Conservation (phyloP, 2,329 filamentous ascomycete genomes). For the Didymellaceae sp. region DNA sequence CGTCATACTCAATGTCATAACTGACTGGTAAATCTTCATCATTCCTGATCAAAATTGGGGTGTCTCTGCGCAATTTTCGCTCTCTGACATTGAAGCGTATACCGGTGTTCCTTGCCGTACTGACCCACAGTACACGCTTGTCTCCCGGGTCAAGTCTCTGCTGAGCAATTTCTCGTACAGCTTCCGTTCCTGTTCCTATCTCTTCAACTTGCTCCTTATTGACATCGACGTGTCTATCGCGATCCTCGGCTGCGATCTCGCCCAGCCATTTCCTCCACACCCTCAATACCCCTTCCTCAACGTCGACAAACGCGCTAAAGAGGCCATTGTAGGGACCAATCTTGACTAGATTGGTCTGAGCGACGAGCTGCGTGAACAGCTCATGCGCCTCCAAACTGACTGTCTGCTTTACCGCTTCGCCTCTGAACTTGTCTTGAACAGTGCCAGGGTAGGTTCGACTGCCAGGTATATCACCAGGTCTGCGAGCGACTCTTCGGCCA, state of each 20-base stretch:
- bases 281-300: slow-evolving; percentile 72
- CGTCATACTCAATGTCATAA: slow-evolving; percentile 75
- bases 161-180: slow-evolving; percentile 19
- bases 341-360: slow-evolving; percentile 71
- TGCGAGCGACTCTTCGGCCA: slow-evolving; percentile 43
- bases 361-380: slow-evolving; percentile 76
- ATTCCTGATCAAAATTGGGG: slow-evolving; percentile 62
- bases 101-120: slow-evolving; percentile 67
- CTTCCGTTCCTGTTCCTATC: slow-evolving; percentile 32
- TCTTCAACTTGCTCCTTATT: slow-evolving; percentile 31
- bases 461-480: slow-evolving; percentile 57
- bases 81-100: slow-evolving; percentile 70
- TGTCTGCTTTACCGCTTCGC: slow-evolving; percentile 62
- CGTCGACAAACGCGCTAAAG: slow-evolving; percentile 68
- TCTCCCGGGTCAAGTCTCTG: slow-evolving; percentile 22
- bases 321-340: slow-evolving; percentile 66
- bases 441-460: slow-evolving; percentile 49
- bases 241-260: slow-evolving; percentile 43
- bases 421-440: slow-evolving; percentile 36
- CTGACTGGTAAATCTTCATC: slow-evolving; percentile 71
- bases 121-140: slow-evolving; percentile 70
- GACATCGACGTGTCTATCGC: slow-evolving; percentile 18
- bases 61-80: slow-evolving; percentile 53
- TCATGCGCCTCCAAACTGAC: slow-evolving; percentile 73
- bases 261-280: slow-evolving; percentile 77